Evolutionary conservation across 352 stramenopile species (phyloP).

Genomic region (Phytopythium delawarense): DNA sequence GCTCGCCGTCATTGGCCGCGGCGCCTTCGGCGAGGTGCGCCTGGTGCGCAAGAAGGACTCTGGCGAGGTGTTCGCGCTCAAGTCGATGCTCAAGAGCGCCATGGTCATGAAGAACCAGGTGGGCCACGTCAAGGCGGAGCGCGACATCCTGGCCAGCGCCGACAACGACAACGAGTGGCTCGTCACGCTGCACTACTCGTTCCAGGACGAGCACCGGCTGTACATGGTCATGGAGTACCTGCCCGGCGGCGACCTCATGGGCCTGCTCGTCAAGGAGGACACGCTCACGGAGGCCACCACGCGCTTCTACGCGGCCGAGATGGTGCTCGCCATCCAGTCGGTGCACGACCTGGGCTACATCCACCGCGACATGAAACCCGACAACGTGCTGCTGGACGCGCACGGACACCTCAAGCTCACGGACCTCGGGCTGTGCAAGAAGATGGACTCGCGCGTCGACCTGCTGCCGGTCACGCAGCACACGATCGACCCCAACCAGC

Average conservation of each 20-base stretch:
- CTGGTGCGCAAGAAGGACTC: slow-evolving; percentile 81
- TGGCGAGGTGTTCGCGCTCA: slow-evolving; percentile 89
- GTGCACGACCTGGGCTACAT: slow-evolving; percentile 99
- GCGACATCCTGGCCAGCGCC: slow-evolving; percentile 93
- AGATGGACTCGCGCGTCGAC: slow-evolving; percentile 90
- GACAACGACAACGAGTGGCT: slow-evolving; percentile 97
- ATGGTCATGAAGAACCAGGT: slow-evolving; percentile 94
- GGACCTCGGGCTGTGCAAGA: slow-evolving; percentile 98
- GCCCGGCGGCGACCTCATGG: slow-evolving; percentile 99
- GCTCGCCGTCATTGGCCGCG: slow-evolving; percentile 95
- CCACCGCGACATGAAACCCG: slow-evolving; percentile 98
- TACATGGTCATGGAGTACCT: slow-evolving; percentile 99
- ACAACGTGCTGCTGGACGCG: slow-evolving; percentile 96
- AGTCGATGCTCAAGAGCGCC: slow-evolving; percentile 88
- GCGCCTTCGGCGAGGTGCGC: slow-evolving; percentile 98
- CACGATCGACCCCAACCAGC: slow-evolving; percentile 32
- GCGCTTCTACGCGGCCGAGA: slow-evolving; percentile 98
- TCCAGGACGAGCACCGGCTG: slow-evolving; percentile 88
- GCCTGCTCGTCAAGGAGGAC: slow-evolving; percentile 98
- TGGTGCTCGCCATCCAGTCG: slow-evolving; percentile 96
- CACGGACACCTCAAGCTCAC: slow-evolving; percentile 99
- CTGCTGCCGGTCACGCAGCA: slow-evolving; percentile 78
- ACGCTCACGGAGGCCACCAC: slow-evolving; percentile 87
- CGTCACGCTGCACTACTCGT: slow-evolving; percentile 97
- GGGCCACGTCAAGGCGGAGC: slow-evolving; percentile 96